Evolutionary conservation across 2,329 filamentous ascomycete genomes (phyloP).

Genomic region (Diaporthe sp.): DNA sequence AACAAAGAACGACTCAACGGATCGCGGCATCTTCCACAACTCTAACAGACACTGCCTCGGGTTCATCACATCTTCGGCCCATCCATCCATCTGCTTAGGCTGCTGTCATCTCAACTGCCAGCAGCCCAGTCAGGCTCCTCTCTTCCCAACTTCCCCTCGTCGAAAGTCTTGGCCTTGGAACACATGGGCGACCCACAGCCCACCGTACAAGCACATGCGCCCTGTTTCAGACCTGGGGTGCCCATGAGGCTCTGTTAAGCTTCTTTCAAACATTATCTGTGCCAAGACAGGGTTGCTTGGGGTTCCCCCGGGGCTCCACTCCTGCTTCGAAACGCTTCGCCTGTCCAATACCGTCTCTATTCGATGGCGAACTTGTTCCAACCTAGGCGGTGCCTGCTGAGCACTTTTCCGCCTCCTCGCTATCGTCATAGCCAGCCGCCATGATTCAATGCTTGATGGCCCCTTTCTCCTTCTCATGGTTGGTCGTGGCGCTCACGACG

Average conservation of each 20-base stretch:
- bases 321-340: conserved; percentile 10
- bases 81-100: conserved; percentile 9
- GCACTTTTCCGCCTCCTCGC: neutral
- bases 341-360: neutral
- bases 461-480: neutral
- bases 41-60: conserved; percentile 30
- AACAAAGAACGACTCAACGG: neutral
- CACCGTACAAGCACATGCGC: conserved; percentile 26
- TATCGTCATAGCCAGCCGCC: conserved; percentile 29
- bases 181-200: conserved; percentile 3
- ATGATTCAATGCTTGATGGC: conserved; percentile 2
- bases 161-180: conserved; percentile 29
- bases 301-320: neutral
- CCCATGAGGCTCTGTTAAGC: conserved; percentile 38
- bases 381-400: neutral
- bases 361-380: conserved; percentile 25
- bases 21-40: conserved; percentile 14
- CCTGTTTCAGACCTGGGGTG: conserved; percentile 32
- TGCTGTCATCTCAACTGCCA: conserved; percentile 25
- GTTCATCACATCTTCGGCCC: conserved; percentile 24
- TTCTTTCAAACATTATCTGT: conserved; percentile 39
- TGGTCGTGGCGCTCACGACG: neutral
- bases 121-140: conserved; percentile 11
- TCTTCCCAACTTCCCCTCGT: conserved; percentile 12
- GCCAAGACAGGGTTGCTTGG: conserved; percentile 32